These are phyloP conservation scores for Dicorynia guianensis DNA, from an alignment of 306 rosid species.

Conservation along the genomic window DNA sequence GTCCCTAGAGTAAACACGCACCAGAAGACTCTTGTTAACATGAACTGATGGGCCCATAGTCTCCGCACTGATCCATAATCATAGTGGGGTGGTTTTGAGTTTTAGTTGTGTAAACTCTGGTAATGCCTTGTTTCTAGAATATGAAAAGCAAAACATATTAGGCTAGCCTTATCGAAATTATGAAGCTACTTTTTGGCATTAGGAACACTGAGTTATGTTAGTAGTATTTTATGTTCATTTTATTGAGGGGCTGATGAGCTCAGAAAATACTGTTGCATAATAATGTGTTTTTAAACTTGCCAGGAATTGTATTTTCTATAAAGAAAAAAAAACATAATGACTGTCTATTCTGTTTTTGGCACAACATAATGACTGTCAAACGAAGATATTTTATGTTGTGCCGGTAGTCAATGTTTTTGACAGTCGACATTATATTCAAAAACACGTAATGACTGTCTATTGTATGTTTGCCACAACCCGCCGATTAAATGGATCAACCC, in stretches of 20 bases:
- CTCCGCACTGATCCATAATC: neutral
- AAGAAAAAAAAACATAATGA: no score
- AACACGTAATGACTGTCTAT: no score
- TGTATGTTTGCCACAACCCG: no score
- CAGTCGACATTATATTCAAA: no score
- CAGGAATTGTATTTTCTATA: neutral
- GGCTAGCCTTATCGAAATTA: neutral
- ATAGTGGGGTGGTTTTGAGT: slow-evolving; percentile 24
- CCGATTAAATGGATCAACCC: no score
- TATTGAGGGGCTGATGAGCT: slow-evolving; percentile 6
- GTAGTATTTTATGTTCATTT: neutral
- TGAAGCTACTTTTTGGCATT: slow-evolving; percentile 5
- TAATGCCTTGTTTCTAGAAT: slow-evolving; percentile 28
- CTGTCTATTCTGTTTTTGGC: no score
- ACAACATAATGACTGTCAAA: no score
- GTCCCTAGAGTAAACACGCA: slow-evolving; percentile 43
- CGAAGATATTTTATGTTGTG: no score
- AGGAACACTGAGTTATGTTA: neutral
- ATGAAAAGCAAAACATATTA: slow-evolving; percentile 10
- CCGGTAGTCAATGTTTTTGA: no score
- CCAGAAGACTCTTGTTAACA: neutral
- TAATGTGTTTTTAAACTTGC: neutral
- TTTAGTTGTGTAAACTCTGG: slow-evolving; percentile 23
- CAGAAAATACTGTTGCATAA: slow-evolving; percentile 25
- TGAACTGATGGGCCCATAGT: slow-evolving; percentile 1